These are phyloP conservation scores for Calonectria naviculata DNA, from an alignment of 2,329 filamentous ascomycete genomes.

Conservation along the genomic window DNA sequence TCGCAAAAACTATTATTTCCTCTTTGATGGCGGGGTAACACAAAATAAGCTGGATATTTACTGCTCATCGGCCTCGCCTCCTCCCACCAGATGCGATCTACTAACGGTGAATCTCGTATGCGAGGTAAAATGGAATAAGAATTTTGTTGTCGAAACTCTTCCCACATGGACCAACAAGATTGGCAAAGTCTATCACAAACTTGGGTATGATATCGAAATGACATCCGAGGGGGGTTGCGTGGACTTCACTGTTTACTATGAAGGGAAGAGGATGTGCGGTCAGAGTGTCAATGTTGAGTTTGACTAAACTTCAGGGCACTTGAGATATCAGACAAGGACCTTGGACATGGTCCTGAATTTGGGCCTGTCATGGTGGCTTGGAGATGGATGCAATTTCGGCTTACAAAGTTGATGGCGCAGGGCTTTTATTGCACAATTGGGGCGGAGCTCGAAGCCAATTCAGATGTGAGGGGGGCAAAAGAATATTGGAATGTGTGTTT, in stretches of 20 bases:
- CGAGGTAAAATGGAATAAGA: conserved; percentile 28
- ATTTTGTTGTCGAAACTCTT: conserved; percentile 6
- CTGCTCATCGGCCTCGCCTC: background rate
- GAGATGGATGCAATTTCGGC: too few species aligned
- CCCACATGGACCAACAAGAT: conserved; percentile 21
- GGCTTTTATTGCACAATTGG: background rate
- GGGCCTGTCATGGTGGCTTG: background rate
- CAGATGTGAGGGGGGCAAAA: too few species aligned
- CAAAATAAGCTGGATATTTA: background rate
- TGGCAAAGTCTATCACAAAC: conserved; percentile 4
- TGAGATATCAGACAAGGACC: background rate
- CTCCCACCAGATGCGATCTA: rapidly evolving
- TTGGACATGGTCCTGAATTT: background rate
- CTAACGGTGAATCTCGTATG: conserved; percentile 28
- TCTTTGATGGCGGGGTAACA: rapidly evolving
- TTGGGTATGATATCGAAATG: conserved; percentile 31
- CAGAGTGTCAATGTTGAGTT: conserved; percentile 36
- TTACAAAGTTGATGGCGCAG: background rate
- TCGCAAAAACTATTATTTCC: rapidly evolving
- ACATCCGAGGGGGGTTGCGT: conserved; percentile 27
- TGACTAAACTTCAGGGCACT: background rate
- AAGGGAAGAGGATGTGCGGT: conserved; percentile 24
- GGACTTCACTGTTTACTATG: conserved; percentile 34
- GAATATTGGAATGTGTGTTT: background rate
- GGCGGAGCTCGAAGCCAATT: too few species aligned